Base-by-base conservation (phyloP, 169 alveolate species). In the Plasmodium gallinaceum region DNA sequence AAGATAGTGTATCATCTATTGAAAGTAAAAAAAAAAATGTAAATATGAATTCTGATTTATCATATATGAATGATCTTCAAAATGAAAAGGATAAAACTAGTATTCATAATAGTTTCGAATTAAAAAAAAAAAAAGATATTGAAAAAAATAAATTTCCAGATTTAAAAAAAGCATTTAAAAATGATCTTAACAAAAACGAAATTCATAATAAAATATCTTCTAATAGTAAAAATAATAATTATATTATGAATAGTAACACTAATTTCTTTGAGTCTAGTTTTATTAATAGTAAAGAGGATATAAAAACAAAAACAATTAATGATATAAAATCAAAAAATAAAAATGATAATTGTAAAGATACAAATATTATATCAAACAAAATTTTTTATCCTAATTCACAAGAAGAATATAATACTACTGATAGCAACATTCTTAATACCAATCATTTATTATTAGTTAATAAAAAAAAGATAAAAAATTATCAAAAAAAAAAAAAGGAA, bases 11-110 rank as follows among this genome's bases (percentile, higher is more conserved):
- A 12, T 54, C 64, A 14, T 54, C 43, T 20, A 22, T 16, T 66
- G 86, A 43, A 52, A 42, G 22, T 54, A 54, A 54, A 54, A 54
- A n/a, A 18, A 16, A 54, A 52, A 52, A 14, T 52, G 10, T n/a
- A 8, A 52, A 4, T 51, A 14, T 14, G 8, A 51, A 51, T 51
- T 7, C n/a, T 32, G 39, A 32, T 32, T 32, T 32, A 32, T 32
- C 39, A 32, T 32, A 32, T 32, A 32, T 32, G 4, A 32, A 32
- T 32, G 4, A 2, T 32, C 39, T 32, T 32, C 39, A 32, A 32
- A 1, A 4, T 4, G 39, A 32, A 32, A 32, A 32, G 39, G 4
- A 32, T 32, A 48, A n/a, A 48, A 48, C 22, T 2, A 32, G 4
- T 32, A 32, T 2, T 32, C 1, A 4, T 32, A 32, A 32, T 48